Base-by-base conservation (phyloP, 1,284 basidiomycete genomes). In the Waitea zeae region DNA sequence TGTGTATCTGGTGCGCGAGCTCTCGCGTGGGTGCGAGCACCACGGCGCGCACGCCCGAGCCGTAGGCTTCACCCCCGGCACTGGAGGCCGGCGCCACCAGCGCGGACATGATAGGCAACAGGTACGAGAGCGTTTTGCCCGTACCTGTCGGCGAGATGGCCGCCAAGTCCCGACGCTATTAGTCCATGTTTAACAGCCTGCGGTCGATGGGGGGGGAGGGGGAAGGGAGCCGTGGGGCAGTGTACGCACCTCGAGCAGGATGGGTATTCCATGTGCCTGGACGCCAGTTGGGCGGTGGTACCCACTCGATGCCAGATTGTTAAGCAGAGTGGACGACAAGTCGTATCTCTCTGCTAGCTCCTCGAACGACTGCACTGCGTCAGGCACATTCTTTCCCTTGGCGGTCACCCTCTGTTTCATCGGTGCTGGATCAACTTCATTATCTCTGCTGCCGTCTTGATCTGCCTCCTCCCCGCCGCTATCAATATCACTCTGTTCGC, bases 81-180 rank as follows among this genome's bases (percentile, higher is more conserved):
- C 9, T 61, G 14, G 70, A 57, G 4, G 63, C 56, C 1, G 87
- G 87, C 13, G 66, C 53, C n/a, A 56, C 58, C 1, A 93, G 61
- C 2, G 62, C 56, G 2, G 78, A 59, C 39, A 95, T 67, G 17
- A 87, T 64, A 1, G 90, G 89, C 7, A 93, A 57, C 15, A 92
- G 64, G 54, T 93, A 96, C 1, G 87, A 72, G 3, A 95, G 61
- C 0, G 90, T 96, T 60, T 96, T 96, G 38, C 90, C 90, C 3
- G 86, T 90, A 36, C 90, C 90, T 1, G 90, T 96, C 0, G 90
- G 90, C 1, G 92, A 92, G 18, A 95, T 81, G 17, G 87, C 90
- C 41, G 84, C 75, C 14, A 93, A 64, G 53, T 96, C 87, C 37
- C 82, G 71, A 38, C 58, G n/a, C n/a, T n/a, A n/a, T n/a, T n/a